Evolutionary conservation across 108 stramenopile genomes (phyloP), one percentile per base, ranked within the genome.

Genomic region (Skeletonema marinoi): DNA sequence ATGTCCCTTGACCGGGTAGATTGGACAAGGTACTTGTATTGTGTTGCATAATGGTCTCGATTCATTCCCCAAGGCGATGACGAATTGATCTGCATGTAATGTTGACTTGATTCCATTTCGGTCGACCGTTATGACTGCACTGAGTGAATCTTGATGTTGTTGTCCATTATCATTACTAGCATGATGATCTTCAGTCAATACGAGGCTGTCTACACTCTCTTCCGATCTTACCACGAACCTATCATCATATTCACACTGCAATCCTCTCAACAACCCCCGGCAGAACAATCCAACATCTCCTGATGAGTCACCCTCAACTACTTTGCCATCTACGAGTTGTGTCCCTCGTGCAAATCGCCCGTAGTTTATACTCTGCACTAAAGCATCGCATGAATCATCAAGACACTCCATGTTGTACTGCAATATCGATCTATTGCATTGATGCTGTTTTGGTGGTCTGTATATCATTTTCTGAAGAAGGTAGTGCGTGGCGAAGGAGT

Each of bases 381-480:
- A 56, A 21, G 50, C 60, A 42, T 80, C 79, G 10, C 50, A 65
- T 42, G 61, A 63, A 70, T 80, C 79, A 70, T 80, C 79, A 6
- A 80, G 71, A 31, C 79, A 74, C 68, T 80, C 64, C 79, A 80
- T 80, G 63, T 32, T 68, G 66, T 74, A 74, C 58, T 80, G 63
- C 21, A 80, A 61, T 32, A 80, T 80, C 21, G 72, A 64, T 70
- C 70, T 70, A 39, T 74, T 73, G 59, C 60, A 70, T 64, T 70
- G 68, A 41, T 80, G 44, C 1, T 46, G 73, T 51, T 68, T 60
- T 3, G 68, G 62, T 7, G 35, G 71, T n/a, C 30, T 61, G 29
- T 59, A n/a, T 3, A 80, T 32, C 33, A 33, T 56, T 44, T 80
- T 80, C 65, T 80, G 79, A 9, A 74, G 36, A 14, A 80, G 56